phyloP scores from a whole-genome alignment of 176 grass and related monocot species.

The Puya raimondii region DNA sequence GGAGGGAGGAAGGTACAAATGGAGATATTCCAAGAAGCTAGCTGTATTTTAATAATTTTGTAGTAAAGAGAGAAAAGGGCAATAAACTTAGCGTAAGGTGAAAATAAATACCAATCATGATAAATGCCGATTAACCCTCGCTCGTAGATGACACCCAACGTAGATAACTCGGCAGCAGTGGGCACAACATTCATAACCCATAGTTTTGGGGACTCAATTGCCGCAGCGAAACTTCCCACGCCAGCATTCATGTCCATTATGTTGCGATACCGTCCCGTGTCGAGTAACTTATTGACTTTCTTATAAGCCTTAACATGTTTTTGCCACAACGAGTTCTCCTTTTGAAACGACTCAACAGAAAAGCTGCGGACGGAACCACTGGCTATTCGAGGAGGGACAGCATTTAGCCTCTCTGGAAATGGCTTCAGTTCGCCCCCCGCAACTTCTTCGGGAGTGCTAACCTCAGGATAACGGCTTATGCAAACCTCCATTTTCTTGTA shows the following conservation, averaged over 20 bases:
- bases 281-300: conserved; percentile 56
- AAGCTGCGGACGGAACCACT: conserved; percentile 35
- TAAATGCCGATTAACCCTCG: conserved; percentile 84
- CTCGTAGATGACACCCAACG: conserved; percentile 63
- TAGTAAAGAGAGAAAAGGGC: too few species aligned
- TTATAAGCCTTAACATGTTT: conserved; percentile 56
- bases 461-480: conserved; percentile 23
- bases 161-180: conserved; percentile 47
- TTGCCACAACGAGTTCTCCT: conserved; percentile 65
- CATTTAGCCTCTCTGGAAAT: conserved; percentile 51
- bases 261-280: conserved; percentile 51
- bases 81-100: neutral
- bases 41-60: too few species aligned
- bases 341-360: conserved; percentile 31
- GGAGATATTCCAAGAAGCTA: too few species aligned
- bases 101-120: conserved; percentile 59
- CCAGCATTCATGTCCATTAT: conserved; percentile 97
- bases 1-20: too few species aligned
- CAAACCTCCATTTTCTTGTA: conserved; percentile 86
- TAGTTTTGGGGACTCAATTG: conserved; percentile 58
- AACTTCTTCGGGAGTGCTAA: conserved; percentile 24
- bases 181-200: conserved; percentile 96
- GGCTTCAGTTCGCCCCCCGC: conserved; percentile 39
- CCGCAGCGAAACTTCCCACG: conserved; percentile 70
- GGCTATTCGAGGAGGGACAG: conserved; percentile 41